These are phyloP conservation scores for Globisporangium polare DNA, from an alignment of 352 stramenopile species.

Conservation along the genomic window DNA sequence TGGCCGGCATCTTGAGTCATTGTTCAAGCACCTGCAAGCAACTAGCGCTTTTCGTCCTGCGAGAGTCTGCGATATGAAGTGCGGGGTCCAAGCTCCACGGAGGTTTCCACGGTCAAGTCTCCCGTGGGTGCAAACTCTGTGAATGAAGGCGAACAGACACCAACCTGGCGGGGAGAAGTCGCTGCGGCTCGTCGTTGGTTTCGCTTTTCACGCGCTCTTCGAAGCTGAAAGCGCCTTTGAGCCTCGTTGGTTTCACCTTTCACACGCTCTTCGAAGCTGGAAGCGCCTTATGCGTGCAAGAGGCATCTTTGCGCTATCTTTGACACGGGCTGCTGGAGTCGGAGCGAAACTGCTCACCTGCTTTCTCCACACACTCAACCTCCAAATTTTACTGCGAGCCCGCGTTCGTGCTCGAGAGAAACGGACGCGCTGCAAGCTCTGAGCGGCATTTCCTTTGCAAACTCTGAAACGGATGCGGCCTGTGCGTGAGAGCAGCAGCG, in stretches of 20 bases:
- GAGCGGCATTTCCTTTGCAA: not conserved
- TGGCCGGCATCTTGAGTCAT: constrained; percentile 24
- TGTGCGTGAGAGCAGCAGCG: not conserved
- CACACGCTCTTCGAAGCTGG: not conserved
- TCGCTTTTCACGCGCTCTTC: not conserved
- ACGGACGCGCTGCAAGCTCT: not conserved
- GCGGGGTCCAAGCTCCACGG: not conserved
- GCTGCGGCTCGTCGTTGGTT: constrained; percentile 2
- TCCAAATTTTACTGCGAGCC: too few species aligned
- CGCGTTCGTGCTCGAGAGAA: not conserved
- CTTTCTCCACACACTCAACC: not conserved
- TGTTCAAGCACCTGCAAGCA: not conserved
- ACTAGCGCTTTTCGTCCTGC: not conserved
- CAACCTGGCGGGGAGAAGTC: not conserved
- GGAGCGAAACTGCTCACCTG: not conserved
- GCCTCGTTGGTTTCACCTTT: constrained; percentile 12
- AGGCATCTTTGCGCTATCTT: not conserved
- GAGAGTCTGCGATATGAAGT: not conserved
- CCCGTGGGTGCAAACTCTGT: not conserved
- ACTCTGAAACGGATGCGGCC: constrained; percentile 5
- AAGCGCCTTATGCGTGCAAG: not conserved
- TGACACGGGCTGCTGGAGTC: not conserved
- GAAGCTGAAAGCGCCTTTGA: not conserved
- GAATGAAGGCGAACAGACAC: constrained; percentile 2
- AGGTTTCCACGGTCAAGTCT: not conserved